A percentile compares a stretch with the other conserved stretches of the same genome.
Evolutionary conservation across 192 early-diverging fungal genomes (phyloP).

Genomic region (Umbelopsis sp.): DNA sequence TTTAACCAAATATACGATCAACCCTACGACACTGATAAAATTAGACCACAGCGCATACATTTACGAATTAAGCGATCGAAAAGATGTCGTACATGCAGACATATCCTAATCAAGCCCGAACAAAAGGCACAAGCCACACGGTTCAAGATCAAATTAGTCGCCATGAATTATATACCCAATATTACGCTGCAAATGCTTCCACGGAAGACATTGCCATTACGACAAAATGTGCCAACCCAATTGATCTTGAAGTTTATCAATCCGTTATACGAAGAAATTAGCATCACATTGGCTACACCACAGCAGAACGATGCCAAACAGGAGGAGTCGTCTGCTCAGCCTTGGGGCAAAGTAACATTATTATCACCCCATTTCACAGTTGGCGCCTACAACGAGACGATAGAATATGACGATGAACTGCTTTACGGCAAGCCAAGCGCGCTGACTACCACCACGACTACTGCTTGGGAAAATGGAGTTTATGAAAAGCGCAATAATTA

Average conservation of each 20-base stretch:
- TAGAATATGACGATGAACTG: slow-evolving; percentile 77
- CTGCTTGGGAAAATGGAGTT: slow-evolving; percentile 48
- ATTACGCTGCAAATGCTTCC: slow-evolving; percentile 66
- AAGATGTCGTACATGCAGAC: slow-evolving; percentile 84
- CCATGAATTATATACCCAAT: slow-evolving; percentile 81
- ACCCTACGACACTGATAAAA: slow-evolving; percentile 56
- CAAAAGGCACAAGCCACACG: slow-evolving; percentile 84
- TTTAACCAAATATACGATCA: slow-evolving; percentile 65
- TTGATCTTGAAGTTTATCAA: slow-evolving; percentile 79
- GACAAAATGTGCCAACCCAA: slow-evolving; percentile 38
- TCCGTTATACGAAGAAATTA: slow-evolving; percentile 75
- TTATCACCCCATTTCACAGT: slow-evolving; percentile 68
- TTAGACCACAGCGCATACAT: slow-evolving; percentile 83
- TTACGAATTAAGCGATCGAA: slow-evolving; percentile 86
- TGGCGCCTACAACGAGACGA: slow-evolving; percentile 75
- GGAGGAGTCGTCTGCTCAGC: slow-evolving; percentile 8
- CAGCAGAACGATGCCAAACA: slow-evolving; percentile 23
- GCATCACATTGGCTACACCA: slow-evolving; percentile 57
- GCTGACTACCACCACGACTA: slow-evolving; percentile 33
- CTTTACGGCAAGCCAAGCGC: slow-evolving; percentile 38
- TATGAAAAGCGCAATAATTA: slow-evolving; percentile 66
- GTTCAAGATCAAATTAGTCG: slow-evolving; percentile 90
- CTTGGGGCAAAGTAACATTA: slow-evolving; percentile 52
- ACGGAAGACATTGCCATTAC: slow-evolving; percentile 30
- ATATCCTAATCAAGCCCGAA: slow-evolving; percentile 91